Evolutionary conservation across 805 yeast species (phyloP).

Genomic region (Scheffersomyces coipomensis): DNA sequence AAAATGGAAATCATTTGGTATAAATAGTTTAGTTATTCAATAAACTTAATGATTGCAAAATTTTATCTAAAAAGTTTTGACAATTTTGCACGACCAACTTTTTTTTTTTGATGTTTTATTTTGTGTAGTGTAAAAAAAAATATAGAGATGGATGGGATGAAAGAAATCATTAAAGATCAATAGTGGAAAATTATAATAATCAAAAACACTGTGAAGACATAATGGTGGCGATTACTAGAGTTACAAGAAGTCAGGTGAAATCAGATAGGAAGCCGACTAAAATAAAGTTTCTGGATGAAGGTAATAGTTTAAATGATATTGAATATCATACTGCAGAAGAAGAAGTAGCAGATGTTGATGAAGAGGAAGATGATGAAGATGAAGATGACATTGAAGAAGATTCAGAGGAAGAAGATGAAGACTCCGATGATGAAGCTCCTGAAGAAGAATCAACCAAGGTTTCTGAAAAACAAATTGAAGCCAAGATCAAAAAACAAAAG

Average conservation of each 20-base stretch:
- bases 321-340: constrained; percentile 16
- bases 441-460: constrained; percentile 39
- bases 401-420: constrained; percentile 16
- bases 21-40: constrained; percentile 27
- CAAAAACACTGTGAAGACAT: no score
- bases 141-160: constrained; percentile 1
- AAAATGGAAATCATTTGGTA: constrained; percentile 36
- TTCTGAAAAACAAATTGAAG: constrained; percentile 24
- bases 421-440: constrained; percentile 37
- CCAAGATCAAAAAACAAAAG: constrained; percentile 19
- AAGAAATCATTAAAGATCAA: no score
- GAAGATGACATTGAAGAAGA: constrained; percentile 15
- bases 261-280: constrained; percentile 19
- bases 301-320: constrained; percentile 11
- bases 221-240: no score
- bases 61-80: neutral
- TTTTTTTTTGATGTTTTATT: no score
- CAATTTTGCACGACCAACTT: neutral
- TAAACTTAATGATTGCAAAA: constrained; percentile 4
- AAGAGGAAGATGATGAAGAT: constrained; percentile 8
- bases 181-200: no score
- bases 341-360: constrained; percentile 4
- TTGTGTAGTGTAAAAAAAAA: neutral
- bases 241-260: constrained; percentile 25
- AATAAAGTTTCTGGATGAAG: constrained; percentile 32